Evolutionary conservation across 179 eudicot genomes (phyloP), one percentile per base, ranked within the genome.

Genomic region (Patellifolia procumbens): DNA sequence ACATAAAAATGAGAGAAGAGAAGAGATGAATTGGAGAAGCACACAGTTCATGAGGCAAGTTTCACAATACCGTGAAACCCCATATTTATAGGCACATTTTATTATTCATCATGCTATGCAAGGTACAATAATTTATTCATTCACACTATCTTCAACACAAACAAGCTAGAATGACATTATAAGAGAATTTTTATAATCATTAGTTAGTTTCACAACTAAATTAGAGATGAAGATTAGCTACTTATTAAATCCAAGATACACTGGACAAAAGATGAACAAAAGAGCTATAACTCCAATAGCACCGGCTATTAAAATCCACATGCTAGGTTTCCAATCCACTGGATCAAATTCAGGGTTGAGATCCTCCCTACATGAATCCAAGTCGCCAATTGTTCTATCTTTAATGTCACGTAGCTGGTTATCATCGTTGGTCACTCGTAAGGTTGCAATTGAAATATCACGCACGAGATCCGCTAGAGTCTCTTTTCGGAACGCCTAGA

Each of bases 401-500:
- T 22, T 48, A 12, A 53, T 53, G 17, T 52, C n/a, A 6, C 48
- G 43, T 26, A 71, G 20, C 12, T 52, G 46, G 12, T 28, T 13
- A 10, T 71, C 74, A 11, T 53, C 6, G 31, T 71, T 53, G 3
- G 74, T 71, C 20, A 71, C 74, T 48, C 32, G 32, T 11, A 71
- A 20, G 29, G 34, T 71, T n/a, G 62, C 74, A 31, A 34, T 22
- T 0, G 74, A 71, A 19, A 71, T 42, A 34, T 71, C 74, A 10
- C 60, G 74, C 26, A 53, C 74, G 22, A 71, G n/a, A 22, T 55
- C 60, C 6, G 11, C 11, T 28, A 42, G 26, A 35, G 63, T 31
- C 61, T 26, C 74, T 53, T 52, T 71, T 1, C 43, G 63, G 34
- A 71, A 71, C 10, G 74, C 74, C 74, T 71, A 24, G 48, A 71